Evolutionary conservation across 495 filamentous ascomycete species (phyloP), one percentile per base, ranked within the genome.

Genomic region (Xanthoparmelia taractica): DNA sequence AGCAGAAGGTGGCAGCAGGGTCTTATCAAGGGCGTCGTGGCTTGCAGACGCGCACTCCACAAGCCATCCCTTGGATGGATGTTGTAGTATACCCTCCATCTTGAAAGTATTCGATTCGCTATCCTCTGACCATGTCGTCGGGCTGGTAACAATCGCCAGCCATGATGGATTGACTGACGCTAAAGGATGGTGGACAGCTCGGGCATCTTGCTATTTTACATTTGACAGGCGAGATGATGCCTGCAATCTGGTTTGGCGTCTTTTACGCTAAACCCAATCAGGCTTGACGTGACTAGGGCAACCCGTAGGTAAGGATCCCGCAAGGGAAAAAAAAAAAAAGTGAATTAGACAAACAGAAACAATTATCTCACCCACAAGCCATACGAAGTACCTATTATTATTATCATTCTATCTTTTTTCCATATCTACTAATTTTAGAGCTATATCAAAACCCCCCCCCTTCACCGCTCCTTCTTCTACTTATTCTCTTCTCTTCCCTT

Each of bases 401-500:
- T n/a, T 31, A 40, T 50, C 12, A 37, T 33, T 40, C 23, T 41
- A 56, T 55, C 17, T 43, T 23, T 52, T 31, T 31, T 50, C 23
- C 25, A 50, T 29, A 27, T 50, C 50, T 33, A 4, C 45, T 58
- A 57, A 57, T 58, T 34, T 33, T 63, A 58, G 59, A 64, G 71
- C 66, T 65, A 66, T 66, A 65, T 71, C 68, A 68, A 67, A 67
- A 71, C 67, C 63, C 60, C 69, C 65, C 66, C 71, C 67, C 64
- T 59, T 71, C 67, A 70, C 66, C 63, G 62, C 64, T 60, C 67
- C 60, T 57, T 57, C 63, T 66, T 57, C 65, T 66, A 69, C 61
- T 63, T 63, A 67, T 69, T 66, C 63, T 70, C 72, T 74, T 74
- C 70, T 67, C 65, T 71, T 73, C 69, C 70, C 65, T 67, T n/a